These are phyloP conservation scores for Cryphonectria nitschkei DNA, from an alignment of 2,329 filamentous ascomycete species.

Conservation along the genomic window DNA sequence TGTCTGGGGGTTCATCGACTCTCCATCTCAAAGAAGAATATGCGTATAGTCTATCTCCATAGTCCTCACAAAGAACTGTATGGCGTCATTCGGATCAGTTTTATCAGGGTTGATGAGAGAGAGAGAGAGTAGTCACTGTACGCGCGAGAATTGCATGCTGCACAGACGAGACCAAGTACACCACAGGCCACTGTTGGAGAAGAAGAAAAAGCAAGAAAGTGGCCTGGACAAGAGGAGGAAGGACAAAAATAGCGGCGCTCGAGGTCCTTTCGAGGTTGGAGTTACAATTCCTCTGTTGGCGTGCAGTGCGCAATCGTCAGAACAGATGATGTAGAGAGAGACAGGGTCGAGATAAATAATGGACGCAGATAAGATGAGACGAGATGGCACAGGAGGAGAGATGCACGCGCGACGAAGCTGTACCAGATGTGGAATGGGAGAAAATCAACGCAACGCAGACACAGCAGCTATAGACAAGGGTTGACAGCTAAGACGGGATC, in stretches of 20 bases:
- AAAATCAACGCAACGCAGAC: constrained; percentile 13
- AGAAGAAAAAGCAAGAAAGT: background rate
- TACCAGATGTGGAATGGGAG: constrained; percentile 21
- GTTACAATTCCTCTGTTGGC: constrained; percentile 10
- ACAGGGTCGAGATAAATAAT: constrained; percentile 26
- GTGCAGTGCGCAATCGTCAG: constrained; percentile 21
- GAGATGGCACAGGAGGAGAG: constrained; percentile 24
- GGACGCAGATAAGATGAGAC: constrained; percentile 22
- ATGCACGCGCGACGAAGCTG: constrained; percentile 19
- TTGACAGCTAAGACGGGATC: constrained; percentile 7
- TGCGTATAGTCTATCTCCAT: constrained; percentile 16
- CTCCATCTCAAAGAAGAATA: constrained; percentile 15
- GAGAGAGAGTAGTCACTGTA: constrained; percentile 9
- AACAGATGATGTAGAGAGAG: constrained; percentile 18
- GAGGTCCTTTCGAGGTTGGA: background rate
- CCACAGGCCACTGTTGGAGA: background rate
- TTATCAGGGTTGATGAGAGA: background rate
- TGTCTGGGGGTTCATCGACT: background rate
- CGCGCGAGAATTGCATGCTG: constrained; percentile 19
- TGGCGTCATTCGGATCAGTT: background rate
- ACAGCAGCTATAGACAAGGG: constrained; percentile 19
- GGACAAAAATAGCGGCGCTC: background rate
- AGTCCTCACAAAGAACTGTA: constrained; percentile 14
- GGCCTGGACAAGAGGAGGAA: background rate
- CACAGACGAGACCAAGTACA: background rate